A percentile compares a stretch with the other conserved stretches of the same genome.
These are phyloP conservation scores for Fagus crenata DNA, from an alignment of 306 rosid species.

Conservation along the genomic window DNA sequence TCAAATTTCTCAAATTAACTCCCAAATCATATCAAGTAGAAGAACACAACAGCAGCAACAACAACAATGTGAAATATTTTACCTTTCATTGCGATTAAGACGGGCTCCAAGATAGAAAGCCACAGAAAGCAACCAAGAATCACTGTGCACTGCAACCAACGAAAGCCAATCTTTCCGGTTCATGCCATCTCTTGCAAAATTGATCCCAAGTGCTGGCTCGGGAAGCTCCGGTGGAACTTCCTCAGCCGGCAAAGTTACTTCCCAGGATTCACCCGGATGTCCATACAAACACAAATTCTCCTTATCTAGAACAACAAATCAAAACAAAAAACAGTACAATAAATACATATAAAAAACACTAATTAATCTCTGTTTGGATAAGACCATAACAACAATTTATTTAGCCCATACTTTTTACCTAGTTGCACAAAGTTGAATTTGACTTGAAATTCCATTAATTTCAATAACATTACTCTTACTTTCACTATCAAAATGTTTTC, in stretches of 20 bases:
- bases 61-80: background rate
- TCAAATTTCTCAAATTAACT: conserved; percentile 8
- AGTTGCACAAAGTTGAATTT: background rate
- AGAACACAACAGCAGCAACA: conserved; percentile 2
- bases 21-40: background rate
- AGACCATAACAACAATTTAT: background rate
- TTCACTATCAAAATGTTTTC: background rate
- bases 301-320: conserved; percentile 55
- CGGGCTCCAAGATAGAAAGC: conserved; percentile 92
- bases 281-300: conserved; percentile 96
- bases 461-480: background rate
- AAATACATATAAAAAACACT: background rate
- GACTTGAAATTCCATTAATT: background rate
- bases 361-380: background rate
- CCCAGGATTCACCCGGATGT: conserved; percentile 84
- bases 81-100: conserved; percentile 92
- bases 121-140: conserved; percentile 95
- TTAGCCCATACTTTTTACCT: background rate
- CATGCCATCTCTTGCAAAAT: conserved; percentile 98
- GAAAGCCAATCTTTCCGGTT: conserved; percentile 91
- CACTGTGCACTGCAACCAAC: conserved; percentile 91
- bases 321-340: conserved; percentile 1
- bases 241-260: conserved; percentile 89
- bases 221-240: conserved; percentile 98
- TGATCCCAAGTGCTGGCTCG: conserved; percentile 97